These are phyloP conservation scores for Globisporangium mamillatum DNA, from an alignment of 352 stramenopile species.

Conservation along the genomic window DNA sequence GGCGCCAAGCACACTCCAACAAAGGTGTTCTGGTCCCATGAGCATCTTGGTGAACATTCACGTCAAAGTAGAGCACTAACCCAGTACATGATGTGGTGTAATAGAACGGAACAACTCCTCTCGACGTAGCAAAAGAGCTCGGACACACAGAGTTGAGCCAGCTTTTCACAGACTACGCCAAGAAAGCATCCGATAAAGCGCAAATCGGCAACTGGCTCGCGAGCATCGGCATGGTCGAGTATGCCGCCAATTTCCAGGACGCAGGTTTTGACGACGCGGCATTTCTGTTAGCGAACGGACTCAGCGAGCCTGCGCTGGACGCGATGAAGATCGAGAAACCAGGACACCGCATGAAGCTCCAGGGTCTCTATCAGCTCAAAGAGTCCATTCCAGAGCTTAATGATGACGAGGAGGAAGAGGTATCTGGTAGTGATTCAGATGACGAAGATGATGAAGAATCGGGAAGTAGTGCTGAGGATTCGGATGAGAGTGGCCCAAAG, in stretches of 20 bases:
- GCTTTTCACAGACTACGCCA: constrained; percentile 35
- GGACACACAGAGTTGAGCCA: constrained; percentile 29
- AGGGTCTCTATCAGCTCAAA: constrained; percentile 58
- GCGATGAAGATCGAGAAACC: constrained; percentile 62
- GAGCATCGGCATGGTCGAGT: constrained; percentile 69
- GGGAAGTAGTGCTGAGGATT: constrained; percentile 14
- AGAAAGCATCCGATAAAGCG: constrained; percentile 26
- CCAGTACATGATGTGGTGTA: not conserved
- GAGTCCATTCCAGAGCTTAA: constrained; percentile 36
- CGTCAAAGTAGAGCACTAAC: not conserved
- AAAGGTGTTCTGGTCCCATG: constrained; percentile 28
- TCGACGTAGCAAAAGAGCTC: constrained; percentile 50
- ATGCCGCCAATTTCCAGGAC: constrained; percentile 38
- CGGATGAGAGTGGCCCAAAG: constrained; percentile 13
- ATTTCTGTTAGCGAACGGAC: constrained; percentile 48
- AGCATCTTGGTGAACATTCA: not conserved
- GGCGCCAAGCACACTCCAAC: constrained; percentile 35
- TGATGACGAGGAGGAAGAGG: constrained; percentile 26
- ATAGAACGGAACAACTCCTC: constrained; percentile 51
- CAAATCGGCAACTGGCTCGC: constrained; percentile 65
- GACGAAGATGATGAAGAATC: constrained; percentile 19
- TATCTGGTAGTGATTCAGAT: not conserved
- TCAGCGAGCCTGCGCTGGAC: constrained; percentile 52
- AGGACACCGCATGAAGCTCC: constrained; percentile 68
- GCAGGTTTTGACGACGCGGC: constrained; percentile 66